These are phyloP conservation scores for Hygrophila difformis DNA, from an alignment of 257 asterid species.

Conservation along the genomic window DNA sequence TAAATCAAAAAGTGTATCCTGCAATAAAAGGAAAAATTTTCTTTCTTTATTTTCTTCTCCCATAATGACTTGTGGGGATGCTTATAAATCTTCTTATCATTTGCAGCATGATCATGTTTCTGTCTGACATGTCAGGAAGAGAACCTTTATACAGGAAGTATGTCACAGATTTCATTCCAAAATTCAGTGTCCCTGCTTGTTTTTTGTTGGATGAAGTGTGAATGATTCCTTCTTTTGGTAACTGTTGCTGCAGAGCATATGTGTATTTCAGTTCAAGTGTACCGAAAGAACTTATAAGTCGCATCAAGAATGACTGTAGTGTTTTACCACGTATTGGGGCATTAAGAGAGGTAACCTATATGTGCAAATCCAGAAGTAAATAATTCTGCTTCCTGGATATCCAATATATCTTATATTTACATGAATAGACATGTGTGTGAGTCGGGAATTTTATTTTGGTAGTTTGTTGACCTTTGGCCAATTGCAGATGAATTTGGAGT, in stretches of 20 bases:
- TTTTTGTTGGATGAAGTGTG: constrained; percentile 12
- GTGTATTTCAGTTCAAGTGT: constrained; percentile 83
- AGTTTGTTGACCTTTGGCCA: constrained; percentile 16
- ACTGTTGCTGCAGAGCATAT: constrained; percentile 61
- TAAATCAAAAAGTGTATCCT: no score
- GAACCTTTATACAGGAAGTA: constrained; percentile 95
- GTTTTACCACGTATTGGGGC: constrained; percentile 98
- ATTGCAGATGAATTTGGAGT: constrained; percentile 92
- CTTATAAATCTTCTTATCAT: constrained; percentile 17
- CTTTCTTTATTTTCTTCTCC: not conserved
- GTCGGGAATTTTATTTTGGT: constrained; percentile 4
- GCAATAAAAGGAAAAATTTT: not conserved
- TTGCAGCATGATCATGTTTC: constrained; percentile 88
- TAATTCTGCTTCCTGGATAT: no score
- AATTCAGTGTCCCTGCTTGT: not conserved
- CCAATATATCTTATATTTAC: no score
- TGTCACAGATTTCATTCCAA: constrained; percentile 17
- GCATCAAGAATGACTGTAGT: constrained; percentile 83
- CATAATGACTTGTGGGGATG: constrained; percentile 9
- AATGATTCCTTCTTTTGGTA: constrained; percentile 16
- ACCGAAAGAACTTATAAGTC: constrained; percentile 64
- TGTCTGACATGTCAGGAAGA: constrained; percentile 99
- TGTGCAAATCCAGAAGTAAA: no score
- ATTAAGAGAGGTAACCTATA: constrained; percentile 67
- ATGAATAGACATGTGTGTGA: no score